Conservation (phyloP, 306 rosid species). For the Quercus parvula region DNA sequence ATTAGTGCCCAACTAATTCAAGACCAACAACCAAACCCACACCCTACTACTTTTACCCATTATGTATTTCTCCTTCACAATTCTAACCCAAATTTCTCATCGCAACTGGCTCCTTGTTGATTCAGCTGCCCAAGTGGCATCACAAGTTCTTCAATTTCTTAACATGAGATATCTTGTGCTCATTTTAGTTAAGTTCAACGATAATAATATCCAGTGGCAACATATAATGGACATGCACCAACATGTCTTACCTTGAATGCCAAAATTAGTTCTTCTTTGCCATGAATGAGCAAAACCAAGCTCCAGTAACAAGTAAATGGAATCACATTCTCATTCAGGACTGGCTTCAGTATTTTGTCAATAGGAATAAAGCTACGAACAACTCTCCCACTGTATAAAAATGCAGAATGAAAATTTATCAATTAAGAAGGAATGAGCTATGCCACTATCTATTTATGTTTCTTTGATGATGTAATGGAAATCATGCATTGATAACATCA, state of each 20-base stretch:
- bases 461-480: not conserved
- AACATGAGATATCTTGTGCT: not conserved
- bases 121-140: not conserved
- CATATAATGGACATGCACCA: not conserved
- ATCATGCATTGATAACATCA: not conserved
- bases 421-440: not conserved
- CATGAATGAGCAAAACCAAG: constrained; percentile 53
- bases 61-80: not conserved
- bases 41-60: not conserved
- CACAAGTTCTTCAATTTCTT: not conserved
- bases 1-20: not conserved
- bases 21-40: not conserved
- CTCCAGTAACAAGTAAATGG: constrained; percentile 91
- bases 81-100: not conserved
- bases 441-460: not conserved
- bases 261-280: constrained; percentile 54
- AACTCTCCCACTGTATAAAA: constrained; percentile 55
- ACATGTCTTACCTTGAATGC: constrained; percentile 56
- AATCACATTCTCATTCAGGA: constrained; percentile 70
- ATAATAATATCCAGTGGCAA: not conserved
- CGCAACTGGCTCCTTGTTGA: no score
- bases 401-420: not conserved
- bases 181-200: constrained; percentile 2
- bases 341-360: constrained; percentile 68
- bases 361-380: constrained; percentile 58